A percentile compares a stretch with the other conserved stretches of the same genome.
These are phyloP conservation scores for Megacollybia platyphylla DNA, from an alignment of 1,284 basidiomycete genomes.

Conservation along the genomic window DNA sequence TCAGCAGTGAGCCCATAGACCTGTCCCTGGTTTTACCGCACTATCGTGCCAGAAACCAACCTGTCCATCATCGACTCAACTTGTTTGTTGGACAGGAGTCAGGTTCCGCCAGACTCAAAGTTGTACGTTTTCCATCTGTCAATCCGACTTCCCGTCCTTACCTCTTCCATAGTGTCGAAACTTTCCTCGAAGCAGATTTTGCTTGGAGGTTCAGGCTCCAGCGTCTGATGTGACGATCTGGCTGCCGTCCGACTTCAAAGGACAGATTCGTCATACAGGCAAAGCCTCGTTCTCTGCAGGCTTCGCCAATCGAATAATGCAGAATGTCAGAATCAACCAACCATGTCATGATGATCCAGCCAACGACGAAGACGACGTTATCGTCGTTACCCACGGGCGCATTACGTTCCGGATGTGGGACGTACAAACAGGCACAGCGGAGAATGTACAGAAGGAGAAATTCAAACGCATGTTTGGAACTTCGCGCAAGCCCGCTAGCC, in stretches of 20 bases:
- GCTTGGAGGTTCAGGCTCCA: slow-evolving; percentile 48
- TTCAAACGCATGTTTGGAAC: slow-evolving; percentile 53
- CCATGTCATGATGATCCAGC: slow-evolving; percentile 23
- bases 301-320: slow-evolving; percentile 57
- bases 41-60: slow-evolving; percentile 61
- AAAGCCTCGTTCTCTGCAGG: slow-evolving; percentile 53
- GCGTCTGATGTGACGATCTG: slow-evolving; percentile 54
- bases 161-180: slow-evolving; percentile 42
- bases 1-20: slow-evolving; percentile 38
- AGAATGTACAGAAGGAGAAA: slow-evolving; percentile 44
- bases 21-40: slow-evolving; percentile 58
- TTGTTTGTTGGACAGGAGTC: slow-evolving; percentile 46
- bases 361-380: slow-evolving; percentile 41
- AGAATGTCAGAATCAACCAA: slow-evolving; percentile 44
- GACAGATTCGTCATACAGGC: slow-evolving; percentile 43
- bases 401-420: slow-evolving; percentile 73
- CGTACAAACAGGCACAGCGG: slow-evolving; percentile 45
- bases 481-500: slow-evolving; percentile 26
- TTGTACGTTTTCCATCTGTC: slow-evolving; percentile 30
- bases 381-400: slow-evolving; percentile 41
- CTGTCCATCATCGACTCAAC: slow-evolving; percentile 51
- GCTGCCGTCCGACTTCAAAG: slow-evolving; percentile 66
- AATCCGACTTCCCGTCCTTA: slow-evolving; percentile 2
- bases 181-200: slow-evolving; percentile 47
- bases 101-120: slow-evolving; percentile 50